Evolutionary conservation across 495 filamentous ascomycete species (phyloP), one percentile per base, ranked within the genome.

Genomic region (Lindgomyces ingoldianus): DNA sequence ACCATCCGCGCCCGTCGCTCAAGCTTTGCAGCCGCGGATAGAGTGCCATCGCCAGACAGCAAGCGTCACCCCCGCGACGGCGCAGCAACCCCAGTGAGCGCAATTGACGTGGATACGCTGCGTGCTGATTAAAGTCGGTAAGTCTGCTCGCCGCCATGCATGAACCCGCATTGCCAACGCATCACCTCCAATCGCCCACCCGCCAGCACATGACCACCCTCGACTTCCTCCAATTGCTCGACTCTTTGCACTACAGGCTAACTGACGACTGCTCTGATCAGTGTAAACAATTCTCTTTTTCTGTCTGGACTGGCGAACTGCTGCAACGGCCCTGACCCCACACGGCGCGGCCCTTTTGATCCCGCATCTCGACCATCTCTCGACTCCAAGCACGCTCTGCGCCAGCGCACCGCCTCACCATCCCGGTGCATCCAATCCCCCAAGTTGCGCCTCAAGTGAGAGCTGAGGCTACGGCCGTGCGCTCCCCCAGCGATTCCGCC

Each of bases 101-200:
- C 59, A 60, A 39, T 61, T 62, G 62, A 65, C 61, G 67, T 65
- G 67, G 67, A 64, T 68, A 54, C 61, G 67, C 67, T 57, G 57
- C 56, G 33, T 52, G 50, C 67, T 69, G 61, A 65, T 68, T 66
- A 66, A 58, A 70, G 62, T 67, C 62, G 69, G 71, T 73, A 73
- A 70, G 68, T 65, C 19, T 58, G 65, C 50, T 53, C 47, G 57
- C 33, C 30, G 57, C 48, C 65, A 46, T 69, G 69, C 69, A 73
- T 69, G 69, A 63, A 66, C 56, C 55, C 62, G 71, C 71, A 67
- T 65, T 70, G 71, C 69, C 71, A 74, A 52, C 71, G 69, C 71
- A 74, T 72, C 69, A 66, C 56, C 66, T 64, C 66, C 67, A 70
- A 70, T 70, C 63, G 58, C 29, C 60, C 57, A 48, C 57, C 60